Conservation (phyloP, 2,329 filamentous ascomycete genomes). For the Beauveria australis region DNA sequence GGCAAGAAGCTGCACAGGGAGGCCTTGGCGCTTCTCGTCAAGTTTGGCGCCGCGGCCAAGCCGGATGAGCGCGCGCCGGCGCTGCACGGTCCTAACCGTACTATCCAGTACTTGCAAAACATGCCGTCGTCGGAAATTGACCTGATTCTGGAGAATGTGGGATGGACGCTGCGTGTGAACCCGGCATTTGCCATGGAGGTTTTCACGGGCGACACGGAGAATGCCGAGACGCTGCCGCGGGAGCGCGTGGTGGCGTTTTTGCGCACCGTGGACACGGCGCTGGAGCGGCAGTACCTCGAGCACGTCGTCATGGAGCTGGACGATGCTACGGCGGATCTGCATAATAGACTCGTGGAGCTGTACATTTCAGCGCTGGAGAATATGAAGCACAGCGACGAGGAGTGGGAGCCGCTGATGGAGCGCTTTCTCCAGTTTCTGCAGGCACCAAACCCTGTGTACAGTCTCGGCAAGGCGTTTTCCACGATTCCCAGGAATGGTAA, state of each 20-base stretch:
- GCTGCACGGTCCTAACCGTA: slow-evolving; percentile 73
- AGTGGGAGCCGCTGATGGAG: slow-evolving; percentile 51
- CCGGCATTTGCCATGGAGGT: slow-evolving; percentile 80
- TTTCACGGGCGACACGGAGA: slow-evolving; percentile 87
- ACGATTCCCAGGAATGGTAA: slow-evolving; percentile 72
- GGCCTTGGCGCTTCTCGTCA: slow-evolving; percentile 71
- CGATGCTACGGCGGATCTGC: slow-evolving; percentile 77
- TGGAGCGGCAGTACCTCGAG: slow-evolving; percentile 79
- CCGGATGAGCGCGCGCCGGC: slow-evolving; percentile 40
- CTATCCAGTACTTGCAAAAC: slow-evolving; percentile 82
- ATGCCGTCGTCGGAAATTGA: slow-evolving; percentile 82
- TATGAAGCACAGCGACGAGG: slow-evolving; percentile 34
- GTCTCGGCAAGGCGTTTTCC: slow-evolving; percentile 66
- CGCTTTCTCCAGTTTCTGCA: slow-evolving; percentile 68
- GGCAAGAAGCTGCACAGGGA: slow-evolving; percentile 89
- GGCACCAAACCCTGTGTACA: slow-evolving; percentile 67
- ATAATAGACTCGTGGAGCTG: slow-evolving; percentile 72
- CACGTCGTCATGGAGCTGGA: slow-evolving; percentile 84
- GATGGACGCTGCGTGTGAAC: slow-evolving; percentile 72
- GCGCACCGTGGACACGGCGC: slow-evolving; percentile 54
- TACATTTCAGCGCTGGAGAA: slow-evolving; percentile 49
- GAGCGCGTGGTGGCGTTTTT: slow-evolving; percentile 69
- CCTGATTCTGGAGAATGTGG: slow-evolving; percentile 81
- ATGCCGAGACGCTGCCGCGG: slow-evolving; percentile 81
- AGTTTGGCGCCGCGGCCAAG: slow-evolving; percentile 60